Conservation (phyloP, 371 early-diverging fungal species). For the Apophysomyces trapeziformis region DNA sequence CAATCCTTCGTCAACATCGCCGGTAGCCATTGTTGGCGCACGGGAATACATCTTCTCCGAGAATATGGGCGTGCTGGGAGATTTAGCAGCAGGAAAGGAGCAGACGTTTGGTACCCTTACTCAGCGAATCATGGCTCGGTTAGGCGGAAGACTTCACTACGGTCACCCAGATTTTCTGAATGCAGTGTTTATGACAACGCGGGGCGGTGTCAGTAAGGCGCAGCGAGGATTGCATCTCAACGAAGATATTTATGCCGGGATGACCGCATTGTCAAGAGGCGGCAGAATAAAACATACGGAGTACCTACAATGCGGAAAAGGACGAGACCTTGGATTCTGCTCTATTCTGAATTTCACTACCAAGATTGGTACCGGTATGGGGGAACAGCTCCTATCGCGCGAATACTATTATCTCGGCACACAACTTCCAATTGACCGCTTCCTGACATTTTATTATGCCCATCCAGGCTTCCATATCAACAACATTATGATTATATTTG, state of each 20-base stretch:
- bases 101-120: slow-evolving; percentile 89
- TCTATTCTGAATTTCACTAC: slow-evolving; percentile 89
- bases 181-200: slow-evolving; percentile 85
- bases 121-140: slow-evolving; percentile 87
- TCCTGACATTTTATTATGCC: slow-evolving; percentile 88
- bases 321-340: slow-evolving; percentile 88
- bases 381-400: slow-evolving; percentile 87
- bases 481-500: slow-evolving; percentile 88
- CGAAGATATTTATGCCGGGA: slow-evolving; percentile 93
- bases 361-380: slow-evolving; percentile 93
- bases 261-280: slow-evolving; percentile 85
- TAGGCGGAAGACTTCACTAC: slow-evolving; percentile 83
- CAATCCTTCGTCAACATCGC: slow-evolving; percentile 28
- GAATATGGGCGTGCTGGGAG: slow-evolving; percentile 86
- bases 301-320: slow-evolving; percentile 92
- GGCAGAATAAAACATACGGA: slow-evolving; percentile 92
- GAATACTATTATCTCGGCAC: slow-evolving; percentile 90
- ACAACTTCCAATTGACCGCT: slow-evolving; percentile 80
- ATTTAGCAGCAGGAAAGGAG: slow-evolving; percentile 91
- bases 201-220: slow-evolving; percentile 89
- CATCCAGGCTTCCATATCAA: slow-evolving; percentile 93
- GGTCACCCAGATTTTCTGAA: slow-evolving; percentile 94
- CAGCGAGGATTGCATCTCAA: slow-evolving; percentile 90
- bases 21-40: slow-evolving; percentile 90
- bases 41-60: slow-evolving; percentile 91